A percentile compares a stretch with the other conserved stretches of the same genome.
Evolutionary conservation across 2,329 filamentous ascomycete genomes (phyloP).

Genomic region (Parafenestella ontariensis): DNA sequence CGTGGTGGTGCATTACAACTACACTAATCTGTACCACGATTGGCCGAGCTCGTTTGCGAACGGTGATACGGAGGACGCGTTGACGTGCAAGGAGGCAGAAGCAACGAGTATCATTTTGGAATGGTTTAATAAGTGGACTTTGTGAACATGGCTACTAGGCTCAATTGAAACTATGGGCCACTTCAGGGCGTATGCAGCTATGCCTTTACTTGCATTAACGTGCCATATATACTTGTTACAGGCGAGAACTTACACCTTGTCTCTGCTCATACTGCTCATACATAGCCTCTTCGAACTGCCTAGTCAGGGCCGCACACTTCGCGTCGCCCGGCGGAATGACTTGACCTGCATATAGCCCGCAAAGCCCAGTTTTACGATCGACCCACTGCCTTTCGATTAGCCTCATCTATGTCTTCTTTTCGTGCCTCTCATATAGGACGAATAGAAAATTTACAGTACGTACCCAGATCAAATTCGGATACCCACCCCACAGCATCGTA

Average conservation of each 20-base stretch:
- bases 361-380: slow-evolving; percentile 41
- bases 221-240: background rate
- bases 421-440: too few relatives aligned
- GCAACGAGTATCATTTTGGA: slow-evolving; percentile 42
- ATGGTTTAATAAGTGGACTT: slow-evolving; percentile 39
- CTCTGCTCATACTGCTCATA: background rate
- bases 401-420: background rate
- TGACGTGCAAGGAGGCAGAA: slow-evolving; percentile 40
- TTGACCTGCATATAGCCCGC: slow-evolving; percentile 40
- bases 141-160: slow-evolving; percentile 10
- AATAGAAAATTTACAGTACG: slow-evolving; percentile 3
- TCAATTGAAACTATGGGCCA: background rate
- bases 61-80: slow-evolving; percentile 28
- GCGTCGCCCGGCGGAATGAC: slow-evolving; percentile 40
- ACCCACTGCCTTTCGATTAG: slow-evolving; percentile 30
- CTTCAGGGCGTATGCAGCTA: background rate
- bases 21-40: slow-evolving; percentile 49
- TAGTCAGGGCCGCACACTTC: slow-evolving; percentile 16
- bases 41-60: slow-evolving; percentile 50
- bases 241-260: background rate
- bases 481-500: slow-evolving; percentile 44
- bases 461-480: slow-evolving; percentile 45
- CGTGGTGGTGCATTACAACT: slow-evolving; percentile 49
- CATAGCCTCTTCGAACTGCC: slow-evolving; percentile 26
- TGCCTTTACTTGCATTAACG: background rate